Evolutionary conservation across 1,284 basidiomycete genomes (phyloP), one percentile per base, ranked within the genome.

Genomic region (Ustilago shanxiensis): DNA sequence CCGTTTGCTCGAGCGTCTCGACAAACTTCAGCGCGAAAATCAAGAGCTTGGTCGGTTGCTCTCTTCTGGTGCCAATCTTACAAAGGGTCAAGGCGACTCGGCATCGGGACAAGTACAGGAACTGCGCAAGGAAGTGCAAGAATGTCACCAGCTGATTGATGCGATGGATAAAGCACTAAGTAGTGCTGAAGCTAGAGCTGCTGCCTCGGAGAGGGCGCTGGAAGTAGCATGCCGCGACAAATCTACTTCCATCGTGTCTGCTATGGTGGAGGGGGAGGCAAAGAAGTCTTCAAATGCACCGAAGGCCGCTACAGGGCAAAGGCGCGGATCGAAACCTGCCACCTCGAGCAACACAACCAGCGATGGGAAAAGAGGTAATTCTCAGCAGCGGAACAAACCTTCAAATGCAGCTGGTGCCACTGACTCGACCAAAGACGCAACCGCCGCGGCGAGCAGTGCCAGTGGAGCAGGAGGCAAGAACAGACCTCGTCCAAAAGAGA

Each of bases 1-100:
- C 2, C 67, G 79, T 10, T 64, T 80, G 2, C 59, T 80, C 5
- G 76, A 80, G 51, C 53, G 77, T 4, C 52, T 80, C 1, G 72
- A 78, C 37, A 55, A 59, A 24, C 60, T 80, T 13, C 62, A 66
- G 22, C 61, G 55, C 1, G 76, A 80, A 29, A 80, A 80, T 53
- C 64, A 70, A 37, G 76, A 80, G 44, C 68, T 80, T 18, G 66
- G 67, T 8, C 53, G 11, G 3, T 53, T 79, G n/a, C 63, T 80
- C 16, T 47, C 47, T 2, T 35, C 58, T 14, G 35, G 53, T 10
- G 47, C 49, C 53, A 29, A 24, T 14, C 47, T 49, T 14, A 14
- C 24, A 4, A 44, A 26, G 2, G 24, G 10, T 11, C 20, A 26
- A 8, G 51, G 14, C 2, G 41, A 7, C 6, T 44, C 20, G 41